Evolutionary conservation across 1,139 yeast genomes (phyloP), one percentile per base, ranked within the genome.

Genomic region (Pichia sp.): DNA sequence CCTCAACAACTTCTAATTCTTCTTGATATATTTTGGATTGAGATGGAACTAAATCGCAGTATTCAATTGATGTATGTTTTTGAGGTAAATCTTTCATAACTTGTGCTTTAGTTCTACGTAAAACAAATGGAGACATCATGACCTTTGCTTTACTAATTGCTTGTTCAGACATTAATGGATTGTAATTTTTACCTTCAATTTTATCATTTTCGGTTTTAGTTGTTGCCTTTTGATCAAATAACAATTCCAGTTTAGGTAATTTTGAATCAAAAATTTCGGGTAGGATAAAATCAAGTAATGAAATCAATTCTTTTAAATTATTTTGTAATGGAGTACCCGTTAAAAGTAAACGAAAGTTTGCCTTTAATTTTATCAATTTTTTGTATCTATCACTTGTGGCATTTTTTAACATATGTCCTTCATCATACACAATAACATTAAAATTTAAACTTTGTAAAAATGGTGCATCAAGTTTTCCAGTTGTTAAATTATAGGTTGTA

Each of bases 271-370:
- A 93, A 45, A 91, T 73, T 29, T 79, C 72, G 0, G 99, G 99
- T 63, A 95, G 73, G 71, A 95, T 93, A 64, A 93, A 93, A 46
- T 96, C 89, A 55, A 93, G 74, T 54, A 93, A 73, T 1, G 98
- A 90, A 59, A 95, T 91, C 56, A 93, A 76, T 66, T 93, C 99
- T 63, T 84, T 81, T 63, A 93, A 73, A 65, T 93, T 93, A 66
- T 93, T 93, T 65, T 93, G 99, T 55, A 95, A 73, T 9, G 99
- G 99, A 0, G 99, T 93, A 68, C 99, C 99, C 0, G 99, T 93
- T 57, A 93, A 76, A 49, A 93, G 70, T 44, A 95, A 71, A 61
- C 99, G 77, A 70, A 93, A 95, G 29, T 80, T 77, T 1, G 95
- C 97, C 54, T 75, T 78, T 45, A 93, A 73, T 63, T 81, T 81